These are phyloP conservation scores for Nicotiana benthamiana DNA, from an alignment of 257 asterid species.

Conservation along the genomic window DNA sequence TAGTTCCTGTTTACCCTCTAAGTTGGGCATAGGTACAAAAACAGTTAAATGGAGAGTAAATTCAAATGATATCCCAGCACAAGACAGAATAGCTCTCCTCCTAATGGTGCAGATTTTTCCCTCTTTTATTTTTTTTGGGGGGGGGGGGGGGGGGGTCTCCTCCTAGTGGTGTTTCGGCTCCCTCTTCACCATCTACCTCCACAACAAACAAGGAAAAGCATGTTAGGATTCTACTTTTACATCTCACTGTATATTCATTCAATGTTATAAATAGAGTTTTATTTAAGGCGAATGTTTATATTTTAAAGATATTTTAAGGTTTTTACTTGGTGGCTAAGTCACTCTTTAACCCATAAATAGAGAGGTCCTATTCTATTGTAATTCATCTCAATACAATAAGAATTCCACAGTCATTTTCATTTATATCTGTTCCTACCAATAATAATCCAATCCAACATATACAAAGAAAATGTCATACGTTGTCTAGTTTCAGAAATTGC, in stretches of 20 bases:
- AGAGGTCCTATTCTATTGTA: too few species aligned
- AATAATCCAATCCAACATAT: background rate
- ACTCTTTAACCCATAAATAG: too few species aligned
- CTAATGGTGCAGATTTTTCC: too few species aligned
- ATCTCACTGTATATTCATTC: background rate
- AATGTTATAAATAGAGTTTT: too few species aligned
- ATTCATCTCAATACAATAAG: too few species aligned
- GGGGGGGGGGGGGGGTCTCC: background rate
- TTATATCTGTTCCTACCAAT: background rate
- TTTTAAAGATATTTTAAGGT: too few species aligned
- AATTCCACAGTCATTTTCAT: background rate
- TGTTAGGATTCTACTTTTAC: background rate
- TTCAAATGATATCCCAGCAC: background rate
- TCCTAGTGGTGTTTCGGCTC: background rate
- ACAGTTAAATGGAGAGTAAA: background rate
- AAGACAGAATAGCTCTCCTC: background rate
- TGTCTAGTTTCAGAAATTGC: background rate
- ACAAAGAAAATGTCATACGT: background rate
- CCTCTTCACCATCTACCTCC: background rate
- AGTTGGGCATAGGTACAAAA: background rate
- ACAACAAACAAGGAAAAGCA: background rate
- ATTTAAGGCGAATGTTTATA: too few species aligned
- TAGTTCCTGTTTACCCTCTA: background rate
- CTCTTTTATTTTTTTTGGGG: background rate
- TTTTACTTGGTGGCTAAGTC: too few species aligned